A percentile compares a stretch with the other conserved stretches of the same genome.
Evolutionary conservation across 2,329 filamentous ascomycete species (phyloP).

Genomic region (Elsinoe australis): DNA sequence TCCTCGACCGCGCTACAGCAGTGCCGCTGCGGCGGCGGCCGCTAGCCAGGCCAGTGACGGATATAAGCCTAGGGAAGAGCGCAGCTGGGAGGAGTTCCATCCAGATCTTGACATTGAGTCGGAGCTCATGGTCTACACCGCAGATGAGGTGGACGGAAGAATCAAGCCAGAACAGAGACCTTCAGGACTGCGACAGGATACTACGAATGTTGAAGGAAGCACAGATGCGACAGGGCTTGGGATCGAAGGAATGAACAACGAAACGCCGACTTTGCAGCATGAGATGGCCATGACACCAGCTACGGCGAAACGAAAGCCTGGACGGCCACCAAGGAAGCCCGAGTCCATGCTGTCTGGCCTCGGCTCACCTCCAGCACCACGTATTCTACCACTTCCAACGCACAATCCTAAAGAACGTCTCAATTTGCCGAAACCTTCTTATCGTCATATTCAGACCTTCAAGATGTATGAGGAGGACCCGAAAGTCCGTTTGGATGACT

Average conservation of each 20-base stretch:
- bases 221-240: slow-evolving; percentile 1
- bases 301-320: slow-evolving; percentile 52
- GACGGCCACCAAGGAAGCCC: slow-evolving; percentile 56
- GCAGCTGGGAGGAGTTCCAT: slow-evolving; percentile 96
- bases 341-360: slow-evolving; percentile 55
- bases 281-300: slow-evolving; percentile 22
- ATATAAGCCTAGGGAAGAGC: slow-evolving; percentile 94
- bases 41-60: slow-evolving; percentile 86
- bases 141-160: slow-evolving; percentile 77
- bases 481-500: slow-evolving; percentile 69
- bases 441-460: slow-evolving; percentile 71
- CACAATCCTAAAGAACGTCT: slow-evolving; percentile 74
- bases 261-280: slow-evolving; percentile 13
- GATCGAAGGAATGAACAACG: slow-evolving; percentile 4
- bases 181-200: slow-evolving; percentile 15
- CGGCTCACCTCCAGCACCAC: slow-evolving; percentile 52
- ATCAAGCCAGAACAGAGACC: slow-evolving; percentile 24
- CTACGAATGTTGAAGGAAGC: slow-evolving; percentile 6
- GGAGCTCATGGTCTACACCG: slow-evolving; percentile 67
- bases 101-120: slow-evolving; percentile 86
- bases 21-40: slow-evolving; percentile 79
- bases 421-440: slow-evolving; percentile 68
- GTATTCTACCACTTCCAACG: slow-evolving; percentile 67
- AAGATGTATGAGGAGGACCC: slow-evolving; percentile 75
- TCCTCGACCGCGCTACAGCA: slow-evolving; percentile 64